Evolutionary conservation across 441 rosid species (phyloP).

Genomic region (Adansonia gregorii): DNA sequence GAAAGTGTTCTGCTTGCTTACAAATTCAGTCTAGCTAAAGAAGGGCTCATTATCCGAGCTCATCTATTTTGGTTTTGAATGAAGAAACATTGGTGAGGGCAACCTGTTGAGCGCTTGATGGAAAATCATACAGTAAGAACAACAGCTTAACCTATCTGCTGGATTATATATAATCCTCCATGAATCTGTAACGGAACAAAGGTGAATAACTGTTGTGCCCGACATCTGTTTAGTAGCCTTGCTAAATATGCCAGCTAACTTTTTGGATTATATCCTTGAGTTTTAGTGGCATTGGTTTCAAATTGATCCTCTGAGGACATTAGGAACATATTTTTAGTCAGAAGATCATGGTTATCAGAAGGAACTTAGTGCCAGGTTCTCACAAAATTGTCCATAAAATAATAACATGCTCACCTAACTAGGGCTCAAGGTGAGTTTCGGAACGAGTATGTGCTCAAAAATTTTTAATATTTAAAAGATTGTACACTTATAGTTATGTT

Average conservation of each 20-base stretch:
- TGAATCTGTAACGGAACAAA: not conserved
- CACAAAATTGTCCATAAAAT: no score
- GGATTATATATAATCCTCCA: not conserved
- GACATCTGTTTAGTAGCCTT: not conserved
- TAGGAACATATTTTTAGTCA: no score
- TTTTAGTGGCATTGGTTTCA: not conserved
- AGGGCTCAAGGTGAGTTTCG: no score
- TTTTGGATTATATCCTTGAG: not conserved
- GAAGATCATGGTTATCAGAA: no score
- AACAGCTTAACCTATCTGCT: slow-evolving; percentile 3
- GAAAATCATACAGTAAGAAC: slow-evolving; percentile 75
- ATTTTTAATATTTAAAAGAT: no score
- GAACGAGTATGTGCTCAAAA: no score
- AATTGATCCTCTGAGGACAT: not conserved
- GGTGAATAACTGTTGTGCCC: not conserved
- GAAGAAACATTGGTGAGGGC: slow-evolving; percentile 91
- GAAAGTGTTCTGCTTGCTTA: not conserved
- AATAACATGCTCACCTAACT: no score
- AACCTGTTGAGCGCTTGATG: slow-evolving; percentile 75
- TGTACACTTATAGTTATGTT: no score
- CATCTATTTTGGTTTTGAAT: slow-evolving; percentile 80
- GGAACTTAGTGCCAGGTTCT: no score
- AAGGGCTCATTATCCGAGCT: slow-evolving; percentile 81
- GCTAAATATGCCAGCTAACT: not conserved
- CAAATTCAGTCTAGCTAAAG: slow-evolving; percentile 75